Evolutionary conservation across 306 rosid species (phyloP).

Genomic region (Rosa lucieae): DNA sequence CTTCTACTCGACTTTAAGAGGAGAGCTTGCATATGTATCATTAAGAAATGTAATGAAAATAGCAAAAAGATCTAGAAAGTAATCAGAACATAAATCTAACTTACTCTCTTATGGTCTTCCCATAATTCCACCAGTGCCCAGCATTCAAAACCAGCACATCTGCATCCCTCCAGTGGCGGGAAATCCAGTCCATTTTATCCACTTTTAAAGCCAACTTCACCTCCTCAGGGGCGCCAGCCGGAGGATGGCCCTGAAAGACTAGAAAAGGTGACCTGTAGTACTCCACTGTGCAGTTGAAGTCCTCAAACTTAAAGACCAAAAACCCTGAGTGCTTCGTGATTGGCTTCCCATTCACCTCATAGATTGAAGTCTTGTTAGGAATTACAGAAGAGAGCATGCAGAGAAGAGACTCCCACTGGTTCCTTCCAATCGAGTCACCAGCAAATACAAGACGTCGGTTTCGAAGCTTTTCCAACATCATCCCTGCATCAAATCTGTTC

Average conservation of each 20-base stretch:
- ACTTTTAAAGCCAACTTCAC: constrained; percentile 61
- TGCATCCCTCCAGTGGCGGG: constrained; percentile 63
- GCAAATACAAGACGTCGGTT: constrained; percentile 76
- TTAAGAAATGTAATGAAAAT: constrained; percentile 1
- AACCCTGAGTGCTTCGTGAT: constrained; percentile 79
- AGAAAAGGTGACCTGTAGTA: constrained; percentile 86
- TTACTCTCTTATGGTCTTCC: constrained; percentile 72
- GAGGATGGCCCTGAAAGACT: constrained; percentile 79
- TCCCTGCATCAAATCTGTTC: constrained; percentile 69
- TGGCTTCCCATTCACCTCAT: constrained; percentile 77
- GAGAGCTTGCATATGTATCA: background rate
- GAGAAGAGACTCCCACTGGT: constrained; percentile 94
- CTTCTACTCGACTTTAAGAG: background rate
- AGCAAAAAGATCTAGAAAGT: constrained; percentile 5
- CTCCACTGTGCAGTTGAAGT: constrained; percentile 81
- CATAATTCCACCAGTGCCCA: constrained; percentile 92
- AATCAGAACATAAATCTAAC: constrained; percentile 8
- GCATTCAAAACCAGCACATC: constrained; percentile 82
- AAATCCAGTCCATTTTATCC: constrained; percentile 75
- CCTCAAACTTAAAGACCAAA: constrained; percentile 71
- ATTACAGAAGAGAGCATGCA: constrained; percentile 78
- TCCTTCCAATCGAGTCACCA: constrained; percentile 92
- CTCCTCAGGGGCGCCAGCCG: constrained; percentile 49
- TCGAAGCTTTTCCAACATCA: constrained; percentile 67
- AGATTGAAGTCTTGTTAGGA: constrained; percentile 49